These are phyloP conservation scores for Rhododendron simsii DNA, from an alignment of 148 eudicot species.

Conservation along the genomic window DNA sequence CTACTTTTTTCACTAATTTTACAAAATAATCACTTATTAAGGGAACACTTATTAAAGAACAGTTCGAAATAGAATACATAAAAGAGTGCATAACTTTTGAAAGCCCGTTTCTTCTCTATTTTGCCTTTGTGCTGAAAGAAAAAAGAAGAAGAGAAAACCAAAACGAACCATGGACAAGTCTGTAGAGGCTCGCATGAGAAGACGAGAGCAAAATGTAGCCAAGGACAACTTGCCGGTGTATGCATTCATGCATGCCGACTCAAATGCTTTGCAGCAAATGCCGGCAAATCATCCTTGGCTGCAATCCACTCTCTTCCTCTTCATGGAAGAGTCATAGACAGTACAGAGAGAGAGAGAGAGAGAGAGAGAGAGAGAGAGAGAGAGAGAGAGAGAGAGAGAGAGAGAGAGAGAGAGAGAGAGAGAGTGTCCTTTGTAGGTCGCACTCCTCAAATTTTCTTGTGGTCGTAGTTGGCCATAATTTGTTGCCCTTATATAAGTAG, in stretches of 20 bases:
- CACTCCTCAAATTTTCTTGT: background rate
- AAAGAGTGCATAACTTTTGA: background rate
- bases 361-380: background rate
- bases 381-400: background rate
- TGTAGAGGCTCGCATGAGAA: background rate
- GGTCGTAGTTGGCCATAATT: background rate
- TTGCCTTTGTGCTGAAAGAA: background rate
- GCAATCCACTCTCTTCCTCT: background rate
- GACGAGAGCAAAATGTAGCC: background rate
- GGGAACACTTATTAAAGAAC: too few species aligned
- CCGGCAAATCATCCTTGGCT: conserved; percentile 14
- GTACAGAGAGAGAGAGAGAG: background rate
- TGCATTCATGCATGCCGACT: background rate
- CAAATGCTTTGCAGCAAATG: background rate
- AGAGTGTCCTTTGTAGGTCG: background rate
- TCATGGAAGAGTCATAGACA: background rate
- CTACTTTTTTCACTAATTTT: too few species aligned
- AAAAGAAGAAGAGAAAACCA: background rate
- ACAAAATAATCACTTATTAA: too few species aligned
- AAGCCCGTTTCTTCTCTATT: background rate
- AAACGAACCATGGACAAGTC: background rate
- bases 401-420: background rate
- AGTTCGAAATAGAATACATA: too few species aligned
- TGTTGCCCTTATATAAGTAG: background rate
- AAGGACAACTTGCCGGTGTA: background rate